Evolutionary conservation across 495 filamentous ascomycete genomes (phyloP).

Genomic region (Staphylotrichum tortipilum): DNA sequence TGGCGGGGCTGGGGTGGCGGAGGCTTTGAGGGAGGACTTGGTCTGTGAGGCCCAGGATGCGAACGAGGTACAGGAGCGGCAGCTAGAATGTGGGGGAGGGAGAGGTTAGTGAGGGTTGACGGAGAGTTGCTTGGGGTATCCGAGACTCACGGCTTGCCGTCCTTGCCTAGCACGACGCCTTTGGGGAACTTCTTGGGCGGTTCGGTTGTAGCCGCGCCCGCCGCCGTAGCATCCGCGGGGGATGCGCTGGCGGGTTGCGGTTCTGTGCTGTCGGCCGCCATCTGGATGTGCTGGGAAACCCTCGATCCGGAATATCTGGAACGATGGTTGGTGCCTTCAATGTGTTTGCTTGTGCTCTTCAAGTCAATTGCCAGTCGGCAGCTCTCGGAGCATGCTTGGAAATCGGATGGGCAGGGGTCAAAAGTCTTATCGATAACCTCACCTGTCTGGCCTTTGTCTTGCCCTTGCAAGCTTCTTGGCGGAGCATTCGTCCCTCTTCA

Average conservation of each 20-base stretch:
- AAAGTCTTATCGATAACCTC: conserved; percentile 6
- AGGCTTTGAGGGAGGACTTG: conserved; percentile 51
- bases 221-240: background rate
- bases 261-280: conserved; percentile 30
- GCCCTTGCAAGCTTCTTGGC: background rate
- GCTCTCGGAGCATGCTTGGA: conserved; percentile 1
- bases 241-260: conserved; percentile 8
- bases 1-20: conserved; percentile 26
- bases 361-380: background rate
- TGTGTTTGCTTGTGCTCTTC: too few species aligned
- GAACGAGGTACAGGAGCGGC: conserved; percentile 82
- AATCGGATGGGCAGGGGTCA: background rate
- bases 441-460: background rate
- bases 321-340: too few species aligned
- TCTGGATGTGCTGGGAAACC: conserved; percentile 1
- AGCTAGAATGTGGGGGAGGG: conserved; percentile 47
- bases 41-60: conserved; percentile 48
- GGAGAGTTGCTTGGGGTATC: background rate
- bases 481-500: background rate
- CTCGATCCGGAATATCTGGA: background rate
- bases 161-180: conserved; percentile 77
- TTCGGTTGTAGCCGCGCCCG: conserved; percentile 4
- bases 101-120: background rate
- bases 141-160: conserved; percentile 86
- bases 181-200: conserved; percentile 50